Evolutionary conservation across 73 alveolate species (phyloP).

Genomic region (Paramecium sonneborni): DNA sequence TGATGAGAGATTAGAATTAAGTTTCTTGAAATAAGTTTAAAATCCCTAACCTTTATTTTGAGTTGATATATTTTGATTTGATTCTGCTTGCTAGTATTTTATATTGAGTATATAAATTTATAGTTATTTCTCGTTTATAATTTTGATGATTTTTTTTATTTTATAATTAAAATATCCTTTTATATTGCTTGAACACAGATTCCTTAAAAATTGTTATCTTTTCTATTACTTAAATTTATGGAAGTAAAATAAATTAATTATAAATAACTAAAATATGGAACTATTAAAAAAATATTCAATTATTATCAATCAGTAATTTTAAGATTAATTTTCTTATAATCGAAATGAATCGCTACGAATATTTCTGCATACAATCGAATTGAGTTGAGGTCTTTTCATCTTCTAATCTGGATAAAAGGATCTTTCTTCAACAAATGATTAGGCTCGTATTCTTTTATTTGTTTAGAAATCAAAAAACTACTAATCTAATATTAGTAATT

Average conservation of each 20-base stretch:
- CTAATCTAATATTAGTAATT: neutral
- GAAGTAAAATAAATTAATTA: neutral
- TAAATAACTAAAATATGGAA: neutral
- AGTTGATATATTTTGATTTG: too few relatives aligned
- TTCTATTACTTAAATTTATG: neutral
- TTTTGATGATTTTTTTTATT: too few relatives aligned
- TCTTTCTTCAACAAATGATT: neutral
- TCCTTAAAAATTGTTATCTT: too few relatives aligned
- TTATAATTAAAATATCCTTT: too few relatives aligned
- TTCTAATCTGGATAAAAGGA: neutral
- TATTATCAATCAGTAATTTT: neutral
- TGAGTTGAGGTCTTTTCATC: neutral
- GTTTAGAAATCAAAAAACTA: neutral
- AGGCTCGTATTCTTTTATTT: neutral
- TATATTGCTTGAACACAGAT: too few relatives aligned
- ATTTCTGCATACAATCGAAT: neutral
- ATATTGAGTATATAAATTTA: too few relatives aligned
- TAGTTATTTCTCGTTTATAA: too few relatives aligned
- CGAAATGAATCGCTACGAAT: neutral
- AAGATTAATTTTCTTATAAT: neutral
- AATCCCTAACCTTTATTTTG: too few relatives aligned
- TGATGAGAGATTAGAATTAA: too few relatives aligned
- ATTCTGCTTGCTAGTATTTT: too few relatives aligned
- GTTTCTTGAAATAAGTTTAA: too few relatives aligned
- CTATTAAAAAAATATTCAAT: neutral